Conservation (phyloP, 1,139 yeast genomes). For the Taphrina communis region DNA sequence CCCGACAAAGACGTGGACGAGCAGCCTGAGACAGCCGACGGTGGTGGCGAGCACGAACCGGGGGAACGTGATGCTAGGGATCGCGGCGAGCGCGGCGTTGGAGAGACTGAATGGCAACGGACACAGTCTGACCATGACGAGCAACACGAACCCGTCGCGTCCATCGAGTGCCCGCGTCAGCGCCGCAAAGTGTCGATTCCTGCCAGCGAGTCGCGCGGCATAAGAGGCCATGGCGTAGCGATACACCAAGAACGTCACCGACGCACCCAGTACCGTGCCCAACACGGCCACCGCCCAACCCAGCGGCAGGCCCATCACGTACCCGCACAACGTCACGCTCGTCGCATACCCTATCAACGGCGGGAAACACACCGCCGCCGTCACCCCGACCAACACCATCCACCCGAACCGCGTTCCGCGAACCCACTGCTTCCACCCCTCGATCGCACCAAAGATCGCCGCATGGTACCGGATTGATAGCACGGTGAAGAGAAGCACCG, state of each 20-base stretch:
- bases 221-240: slow-evolving; percentile 63
- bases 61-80: slow-evolving; percentile 46
- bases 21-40: slow-evolving; percentile 78
- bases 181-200: slow-evolving; percentile 72
- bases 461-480: slow-evolving; percentile 21
- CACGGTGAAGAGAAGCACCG: slow-evolving; percentile 10
- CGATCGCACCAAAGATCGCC: slow-evolving; percentile 24
- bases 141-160: slow-evolving; percentile 66
- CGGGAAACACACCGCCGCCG: slow-evolving; percentile 72
- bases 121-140: slow-evolving; percentile 77
- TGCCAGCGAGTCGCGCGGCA: slow-evolving; percentile 61
- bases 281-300: slow-evolving; percentile 81
- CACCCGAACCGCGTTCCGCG: slow-evolving; percentile 56
- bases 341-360: slow-evolving; percentile 85
- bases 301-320: slow-evolving; percentile 76
- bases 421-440: slow-evolving; percentile 23
- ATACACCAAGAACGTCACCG: slow-evolving; percentile 71
- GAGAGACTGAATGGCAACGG: slow-evolving; percentile 93
- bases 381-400: slow-evolving; percentile 59
- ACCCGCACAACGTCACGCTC: slow-evolving; percentile 61
- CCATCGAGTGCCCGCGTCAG: slow-evolving; percentile 72
- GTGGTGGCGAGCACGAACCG: slow-evolving; percentile 75
- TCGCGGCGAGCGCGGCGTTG: slow-evolving; percentile 72
- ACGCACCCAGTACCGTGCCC: slow-evolving; percentile 76
- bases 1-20: slow-evolving; percentile 81